Percentiles rank a stretch among this genome's conserved stretches.
Evolutionary conservation across 805 yeast genomes (phyloP).

Genomic region (Metschnikowia hibisci): DNA sequence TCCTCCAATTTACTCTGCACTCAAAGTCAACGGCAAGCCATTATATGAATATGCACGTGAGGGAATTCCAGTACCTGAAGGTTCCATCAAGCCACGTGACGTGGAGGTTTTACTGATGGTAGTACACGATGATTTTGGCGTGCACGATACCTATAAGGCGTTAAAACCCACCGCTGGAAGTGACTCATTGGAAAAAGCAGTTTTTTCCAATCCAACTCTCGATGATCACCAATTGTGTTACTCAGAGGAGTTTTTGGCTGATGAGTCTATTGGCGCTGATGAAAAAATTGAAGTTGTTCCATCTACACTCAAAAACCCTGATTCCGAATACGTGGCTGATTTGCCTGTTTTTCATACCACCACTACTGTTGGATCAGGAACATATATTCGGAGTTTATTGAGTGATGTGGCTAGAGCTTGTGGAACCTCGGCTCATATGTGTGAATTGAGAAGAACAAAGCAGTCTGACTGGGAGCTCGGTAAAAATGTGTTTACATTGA

Average conservation of each 20-base stretch:
- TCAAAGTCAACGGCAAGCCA: constrained; percentile 92
- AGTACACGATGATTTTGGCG: constrained; percentile 51
- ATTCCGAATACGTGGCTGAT: constrained; percentile 39
- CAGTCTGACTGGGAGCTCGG: constrained; percentile 86
- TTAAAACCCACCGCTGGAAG: constrained; percentile 47
- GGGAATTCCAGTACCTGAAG: constrained; percentile 75
- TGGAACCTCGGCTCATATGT: constrained; percentile 85
- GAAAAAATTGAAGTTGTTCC: constrained; percentile 37
- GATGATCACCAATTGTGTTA: constrained; percentile 60
- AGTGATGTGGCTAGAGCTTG: constrained; percentile 85
- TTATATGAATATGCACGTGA: constrained; percentile 91
- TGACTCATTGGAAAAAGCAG: constrained; percentile 39
- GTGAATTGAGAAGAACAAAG: constrained; percentile 61
- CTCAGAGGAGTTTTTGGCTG: constrained; percentile 50
- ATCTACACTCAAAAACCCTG: constrained; percentile 36
- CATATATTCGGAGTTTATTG: constrained; percentile 84
- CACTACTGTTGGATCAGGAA: constrained; percentile 87
- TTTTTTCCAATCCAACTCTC: constrained; percentile 51
- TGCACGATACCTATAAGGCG: constrained; percentile 50
- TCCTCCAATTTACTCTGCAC: constrained; percentile 93
- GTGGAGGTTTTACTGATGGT: constrained; percentile 56
- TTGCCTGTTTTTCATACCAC: constrained; percentile 72
- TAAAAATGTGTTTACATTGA: constrained; percentile 61
- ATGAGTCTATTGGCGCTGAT: constrained; percentile 27
- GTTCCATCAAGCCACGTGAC: constrained; percentile 69